A percentile compares a stretch with the other conserved stretches of the same genome.
These are phyloP conservation scores for Coemansia sp. DNA, from an alignment of 192 early-diverging fungal species.

Conservation along the genomic window DNA sequence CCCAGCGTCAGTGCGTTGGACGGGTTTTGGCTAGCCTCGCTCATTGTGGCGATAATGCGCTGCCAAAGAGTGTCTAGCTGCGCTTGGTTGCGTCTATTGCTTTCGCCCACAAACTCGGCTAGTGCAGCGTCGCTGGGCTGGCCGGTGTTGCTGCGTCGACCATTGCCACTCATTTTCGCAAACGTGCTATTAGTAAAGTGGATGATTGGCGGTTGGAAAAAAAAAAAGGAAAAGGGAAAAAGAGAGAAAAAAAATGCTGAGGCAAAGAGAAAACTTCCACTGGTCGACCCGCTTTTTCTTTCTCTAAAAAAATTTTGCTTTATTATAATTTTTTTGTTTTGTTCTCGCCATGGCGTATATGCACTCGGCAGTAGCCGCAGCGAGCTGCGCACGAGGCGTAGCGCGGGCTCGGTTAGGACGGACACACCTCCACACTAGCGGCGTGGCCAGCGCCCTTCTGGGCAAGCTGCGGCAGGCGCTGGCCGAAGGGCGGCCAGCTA, in stretches of 20 bases:
- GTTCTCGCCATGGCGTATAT: background rate
- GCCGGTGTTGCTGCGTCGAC: background rate
- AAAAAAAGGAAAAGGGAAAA: background rate
- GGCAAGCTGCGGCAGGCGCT: slow-evolving; percentile 24
- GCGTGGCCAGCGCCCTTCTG: slow-evolving; percentile 6
- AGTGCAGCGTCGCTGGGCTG: background rate
- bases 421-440: slow-evolving; percentile 9
- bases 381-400: background rate
- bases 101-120: background rate
- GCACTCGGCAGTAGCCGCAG: background rate
- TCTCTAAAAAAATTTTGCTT: background rate
- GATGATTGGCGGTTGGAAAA: background rate
- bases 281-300: background rate
- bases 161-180: background rate
- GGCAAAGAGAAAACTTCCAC: background rate
- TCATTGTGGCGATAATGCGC: slow-evolving; percentile 7
- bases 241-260: background rate
- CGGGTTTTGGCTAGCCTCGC: background rate
- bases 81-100: background rate
- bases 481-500: slow-evolving; percentile 21
- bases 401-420: background rate
- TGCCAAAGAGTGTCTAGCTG: slow-evolving; percentile 25
- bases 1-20: background rate
- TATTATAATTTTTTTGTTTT: background rate
- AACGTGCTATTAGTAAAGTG: no score